Evolutionary conservation across 2,329 filamentous ascomycete species (phyloP), one percentile per base, ranked within the genome.

Genomic region (Fusarium buxicola): DNA sequence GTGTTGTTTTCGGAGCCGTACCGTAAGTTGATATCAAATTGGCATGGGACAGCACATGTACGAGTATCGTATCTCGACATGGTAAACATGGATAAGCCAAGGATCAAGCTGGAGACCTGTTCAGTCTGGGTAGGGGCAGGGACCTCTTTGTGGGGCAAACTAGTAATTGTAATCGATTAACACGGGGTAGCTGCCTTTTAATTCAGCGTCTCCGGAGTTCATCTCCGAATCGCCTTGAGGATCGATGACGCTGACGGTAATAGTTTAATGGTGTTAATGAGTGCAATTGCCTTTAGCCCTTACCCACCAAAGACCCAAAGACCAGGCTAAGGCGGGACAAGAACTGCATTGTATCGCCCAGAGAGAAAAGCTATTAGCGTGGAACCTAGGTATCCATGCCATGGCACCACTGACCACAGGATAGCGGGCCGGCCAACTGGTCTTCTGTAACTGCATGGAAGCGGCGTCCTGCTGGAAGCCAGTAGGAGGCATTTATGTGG

Each of bases 221-320:
- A 47, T 51, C 31, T 49, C 47, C 47, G 27, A 46, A 35, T 65
- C 28, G 51, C 30, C 35, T 43, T 21, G 27, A 35, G 12, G 36
- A 58, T 65, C 61, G 49, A 65, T 65, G 34, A 35, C 28, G n/a
- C 34, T 8, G 47, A 27, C 39, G 25, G 36, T 48, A 43, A 40
- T 46, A 34, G 3, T 10, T 28, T 5, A 18, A 13, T 39, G 27
- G 18, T 25, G 15, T 31, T 25, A 15, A 7, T n/a, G 16, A n/a
- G 16, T 34, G 30, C 28, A 32, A 12, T 47, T 34, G 44, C 16
- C 24, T 16, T n/a, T 47, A 21, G 21, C 21, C 21, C 21, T 21
- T 21, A 21, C 21, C 21, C 21, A 21, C 21, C 21, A 21, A 21
- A 21, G 21, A 21, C 21, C 6, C 4, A 21, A 4, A 6, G 6